Evolutionary conservation across 805 yeast genomes (phyloP), one percentile per base, ranked within the genome.

Genomic region (Wickerhamomyces subpelliculosus): DNA sequence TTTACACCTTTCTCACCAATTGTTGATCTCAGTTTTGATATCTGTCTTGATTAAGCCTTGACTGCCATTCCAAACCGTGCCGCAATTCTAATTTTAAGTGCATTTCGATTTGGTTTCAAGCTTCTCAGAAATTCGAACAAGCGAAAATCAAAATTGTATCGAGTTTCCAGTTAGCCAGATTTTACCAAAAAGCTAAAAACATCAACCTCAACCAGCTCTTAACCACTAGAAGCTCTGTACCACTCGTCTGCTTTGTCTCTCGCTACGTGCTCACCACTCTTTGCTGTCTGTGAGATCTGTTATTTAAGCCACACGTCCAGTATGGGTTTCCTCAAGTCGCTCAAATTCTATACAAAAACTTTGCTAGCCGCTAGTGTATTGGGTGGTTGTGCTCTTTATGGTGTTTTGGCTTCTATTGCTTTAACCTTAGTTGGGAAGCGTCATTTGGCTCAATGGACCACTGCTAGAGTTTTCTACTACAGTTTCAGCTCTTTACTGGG

Each of bases 381-480:
- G 30, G 55, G 75, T 13, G 61, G 77, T 0, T 73, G 85, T 56
- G 88, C 88, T 2, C 41, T 78, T 6, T 84, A 83, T 50, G 96
- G 96, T 41, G 84, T 84, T 2, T 36, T 84, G 9, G 84, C 88
- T 18, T 87, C 97, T 2, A 56, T 84, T 2, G 44, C 75, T 7
- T 67, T 87, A 36, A 64, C 84, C 1, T 37, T 87, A 7, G 46
- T 80, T 13, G 94, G 96, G 19, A 84, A 84, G 58, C 79, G 76
- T 48, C 80, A 82, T 38, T 69, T 88, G 35, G 78, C 95, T 2
- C 98, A 93, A 63, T 88, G 88, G 77, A 67, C 88, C 17, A 86
- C 90, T 10, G 97, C 96, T 2, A 70, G 95, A 45, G 83, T 81
- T 32, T 89, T 84, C 57, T 83, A 84, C 58, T 57, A 64, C 45